Conservation (phyloP, 495 filamentous ascomycete genomes). For the Neurospora sp. region DNA sequence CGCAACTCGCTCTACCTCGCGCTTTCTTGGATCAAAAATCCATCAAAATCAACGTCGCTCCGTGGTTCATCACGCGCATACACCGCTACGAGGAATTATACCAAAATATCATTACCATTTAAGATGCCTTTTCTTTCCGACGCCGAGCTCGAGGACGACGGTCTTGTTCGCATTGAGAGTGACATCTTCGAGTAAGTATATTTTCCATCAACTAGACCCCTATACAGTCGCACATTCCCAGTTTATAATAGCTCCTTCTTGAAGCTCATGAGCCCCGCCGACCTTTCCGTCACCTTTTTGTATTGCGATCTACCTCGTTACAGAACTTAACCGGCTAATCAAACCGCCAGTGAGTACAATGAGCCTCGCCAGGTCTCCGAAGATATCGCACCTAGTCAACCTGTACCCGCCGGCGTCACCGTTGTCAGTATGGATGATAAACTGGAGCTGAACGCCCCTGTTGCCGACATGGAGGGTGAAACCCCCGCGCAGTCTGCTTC, state of each 20-base stretch:
- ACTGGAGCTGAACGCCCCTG: neutral
- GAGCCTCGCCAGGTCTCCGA: neutral
- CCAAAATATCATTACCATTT: neutral
- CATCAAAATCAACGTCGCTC: neutral
- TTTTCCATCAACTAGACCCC: neutral
- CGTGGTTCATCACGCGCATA: neutral
- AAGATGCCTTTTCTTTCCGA: slow-evolving; percentile 6
- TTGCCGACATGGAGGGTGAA: slow-evolving; percentile 1
- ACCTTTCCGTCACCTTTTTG: neutral
- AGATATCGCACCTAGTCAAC: neutral
- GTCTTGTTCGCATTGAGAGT: slow-evolving; percentile 13
- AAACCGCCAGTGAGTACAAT: neutral
- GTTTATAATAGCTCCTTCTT: neutral
- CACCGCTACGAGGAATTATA: neutral
- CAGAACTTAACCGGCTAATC: neutral
- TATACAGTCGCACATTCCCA: neutral
- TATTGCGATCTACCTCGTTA: neutral
- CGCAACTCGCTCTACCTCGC: neutral
- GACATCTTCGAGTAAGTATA: slow-evolving; percentile 17
- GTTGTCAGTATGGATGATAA: slow-evolving; percentile 13
- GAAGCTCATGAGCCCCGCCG: neutral
- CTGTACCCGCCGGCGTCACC: slow-evolving; percentile 6
- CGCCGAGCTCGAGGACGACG: slow-evolving; percentile 4
- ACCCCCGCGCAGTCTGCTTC: slow-evolving; percentile 8
- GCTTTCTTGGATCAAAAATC: neutral